Evolutionary conservation across 148 eudicot species (phyloP).

Genomic region (Hydrangea macrophylla): DNA sequence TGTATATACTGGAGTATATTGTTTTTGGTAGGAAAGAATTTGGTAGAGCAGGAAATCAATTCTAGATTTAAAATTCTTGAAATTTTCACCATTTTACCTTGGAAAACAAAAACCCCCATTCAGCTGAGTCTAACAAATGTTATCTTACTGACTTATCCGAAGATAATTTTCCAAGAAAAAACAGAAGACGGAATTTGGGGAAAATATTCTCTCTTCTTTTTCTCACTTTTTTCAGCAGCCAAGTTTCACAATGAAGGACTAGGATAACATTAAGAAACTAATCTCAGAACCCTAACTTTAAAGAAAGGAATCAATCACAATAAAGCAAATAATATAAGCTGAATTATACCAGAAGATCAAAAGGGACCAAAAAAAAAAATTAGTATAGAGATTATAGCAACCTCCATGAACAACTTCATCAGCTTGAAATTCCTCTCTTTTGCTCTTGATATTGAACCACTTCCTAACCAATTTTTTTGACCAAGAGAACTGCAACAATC

Average conservation of each 20-base stretch:
- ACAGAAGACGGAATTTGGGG: too few relatives aligned
- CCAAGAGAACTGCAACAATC: slow-evolving; percentile 73
- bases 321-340: neutral
- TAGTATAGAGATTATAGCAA: slow-evolving; percentile 27
- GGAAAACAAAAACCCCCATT: neutral
- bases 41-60: neutral
- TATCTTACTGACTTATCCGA: too few relatives aligned
- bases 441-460: slow-evolving; percentile 88
- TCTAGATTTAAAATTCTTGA: neutral
- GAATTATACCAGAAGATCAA: neutral
- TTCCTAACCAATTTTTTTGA: slow-evolving; percentile 76
- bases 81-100: neutral
- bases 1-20: neutral
- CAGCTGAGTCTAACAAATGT: neutral
- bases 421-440: slow-evolving; percentile 55
- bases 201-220: neutral
- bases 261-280: neutral
- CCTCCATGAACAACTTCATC: slow-evolving; percentile 81
- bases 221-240: slow-evolving; percentile 4
- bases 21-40: too few relatives aligned
- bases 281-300: neutral
- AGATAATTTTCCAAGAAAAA: too few relatives aligned
- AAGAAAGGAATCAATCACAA: neutral
- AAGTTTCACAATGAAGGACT: neutral
- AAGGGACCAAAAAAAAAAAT: neutral